Percentiles rank a stretch among this genome's conserved stretches.
These are phyloP conservation scores for Orobanche coerulescens DNA, from an alignment of 257 asterid species.

Conservation along the genomic window DNA sequence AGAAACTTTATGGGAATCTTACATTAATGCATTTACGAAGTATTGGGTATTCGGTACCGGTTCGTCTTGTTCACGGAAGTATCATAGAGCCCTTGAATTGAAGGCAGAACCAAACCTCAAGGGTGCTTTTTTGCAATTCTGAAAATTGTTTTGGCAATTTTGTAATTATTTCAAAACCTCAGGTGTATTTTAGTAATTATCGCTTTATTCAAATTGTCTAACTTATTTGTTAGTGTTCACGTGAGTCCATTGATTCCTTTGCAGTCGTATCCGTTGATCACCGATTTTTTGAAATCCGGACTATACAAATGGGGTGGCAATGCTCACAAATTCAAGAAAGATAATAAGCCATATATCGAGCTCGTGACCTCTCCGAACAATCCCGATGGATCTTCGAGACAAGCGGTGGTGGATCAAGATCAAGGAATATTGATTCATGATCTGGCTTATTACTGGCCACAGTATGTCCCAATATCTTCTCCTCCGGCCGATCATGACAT, in stretches of 20 bases:
- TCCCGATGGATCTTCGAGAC: constrained; percentile 77
- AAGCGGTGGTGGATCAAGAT: constrained; percentile 52
- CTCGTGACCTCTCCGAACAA: constrained; percentile 90
- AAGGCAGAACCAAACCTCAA: too few relatives aligned
- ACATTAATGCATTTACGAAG: too few relatives aligned
- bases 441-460: constrained; percentile 96
- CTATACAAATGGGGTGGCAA: constrained; percentile 86
- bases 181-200: too few relatives aligned
- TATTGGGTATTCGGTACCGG: too few relatives aligned
- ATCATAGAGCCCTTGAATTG: too few relatives aligned
- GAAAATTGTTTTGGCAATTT: too few relatives aligned
- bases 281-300: constrained; percentile 75
- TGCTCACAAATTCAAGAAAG: constrained; percentile 44
- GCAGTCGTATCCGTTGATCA: constrained; percentile 86
- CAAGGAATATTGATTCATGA: constrained; percentile 66
- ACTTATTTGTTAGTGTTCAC: too few relatives aligned
- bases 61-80: too few relatives aligned
- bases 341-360: constrained; percentile 59
- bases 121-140: not conserved
- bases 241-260: too few relatives aligned
- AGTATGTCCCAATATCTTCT: constrained; percentile 64
- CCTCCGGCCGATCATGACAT: constrained; percentile 69
- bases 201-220: too few relatives aligned
- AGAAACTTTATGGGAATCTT: too few relatives aligned
- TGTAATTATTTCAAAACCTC: too few relatives aligned